Percentiles rank a stretch among this genome's conserved stretches.
These are phyloP conservation scores for Ascochyta pisi DNA, from an alignment of 2,329 filamentous ascomycete species.

Conservation along the genomic window DNA sequence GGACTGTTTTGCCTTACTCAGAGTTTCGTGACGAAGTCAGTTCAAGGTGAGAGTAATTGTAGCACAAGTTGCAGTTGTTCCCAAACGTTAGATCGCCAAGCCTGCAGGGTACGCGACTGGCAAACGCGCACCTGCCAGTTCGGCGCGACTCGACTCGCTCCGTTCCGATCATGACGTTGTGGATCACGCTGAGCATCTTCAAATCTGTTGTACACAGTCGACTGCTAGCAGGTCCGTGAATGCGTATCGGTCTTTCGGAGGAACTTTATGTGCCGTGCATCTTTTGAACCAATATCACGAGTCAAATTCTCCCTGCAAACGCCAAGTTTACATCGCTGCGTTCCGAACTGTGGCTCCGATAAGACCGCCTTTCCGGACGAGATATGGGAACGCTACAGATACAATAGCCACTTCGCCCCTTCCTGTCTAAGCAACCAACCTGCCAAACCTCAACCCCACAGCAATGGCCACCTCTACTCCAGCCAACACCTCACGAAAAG, in stretches of 20 bases:
- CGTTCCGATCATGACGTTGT: slow-evolving; percentile 16
- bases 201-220: background rate
- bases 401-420: slow-evolving; percentile 27
- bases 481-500: slow-evolving; percentile 21
- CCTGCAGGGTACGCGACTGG: slow-evolving; percentile 16
- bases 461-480: slow-evolving; percentile 25
- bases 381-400: slow-evolving; percentile 20
- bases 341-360: slow-evolving; percentile 15
- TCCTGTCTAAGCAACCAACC: background rate
- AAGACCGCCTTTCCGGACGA: slow-evolving; percentile 29
- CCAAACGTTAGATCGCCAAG: slow-evolving; percentile 10
- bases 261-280: background rate
- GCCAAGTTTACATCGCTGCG: slow-evolving; percentile 12
- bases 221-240: background rate
- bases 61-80: slow-evolving; percentile 1
- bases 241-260: background rate
- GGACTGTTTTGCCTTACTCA: background rate
- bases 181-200: slow-evolving; percentile 1
- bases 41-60: slow-evolving; percentile 1
- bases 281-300: background rate
- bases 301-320: background rate
- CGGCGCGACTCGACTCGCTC: slow-evolving; percentile 5
- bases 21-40: background rate
- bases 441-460: slow-evolving; percentile 1
- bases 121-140: background rate